Evolutionary conservation across 169 alveolate genomes (phyloP), one percentile per base, ranked within the genome.

Genomic region (Theileria sp.): DNA sequence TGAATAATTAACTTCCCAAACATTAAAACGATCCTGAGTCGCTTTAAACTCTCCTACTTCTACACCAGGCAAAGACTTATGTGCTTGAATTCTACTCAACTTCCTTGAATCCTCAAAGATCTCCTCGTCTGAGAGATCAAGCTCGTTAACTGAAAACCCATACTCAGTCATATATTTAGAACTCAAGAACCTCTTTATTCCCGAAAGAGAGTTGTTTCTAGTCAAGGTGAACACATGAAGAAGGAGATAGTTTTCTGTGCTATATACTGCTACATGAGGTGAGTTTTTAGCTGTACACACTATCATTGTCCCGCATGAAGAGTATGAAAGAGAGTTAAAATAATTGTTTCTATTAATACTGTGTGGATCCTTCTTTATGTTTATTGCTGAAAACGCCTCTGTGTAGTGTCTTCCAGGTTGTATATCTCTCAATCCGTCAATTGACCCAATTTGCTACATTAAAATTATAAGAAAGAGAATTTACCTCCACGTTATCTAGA

Each of bases 341-440:
- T 89, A 92, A 36, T 89, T 93, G 23, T 87, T 89, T 17, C 88
- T 76, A 61, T 85, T 88, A 58, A 89, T 65, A 13, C 84, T 77
- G 15, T 66, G 65, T 75, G 77, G 90, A 23, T 38, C 77, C 15
- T 82, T 81, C 30, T 86, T 71, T 5, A 87, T 73, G 54, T 84
- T 73, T 54, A 85, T 84, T 9, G 95, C 89, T 7, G 94, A 77
- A 75, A 73, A 93, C 65, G 85, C 80, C 51, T 92, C 93, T n/a
- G 92, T 77, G 17, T 80, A 78, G 36, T 87, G 85, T 17, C 94
- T 83, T 8, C 96, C 96, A 23, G 92, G 62, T 26, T 93, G 94
- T 21, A 93, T 88, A 69, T 93, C 96, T 34, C 96, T 83, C 13
- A 91, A 70, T n/a, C 97, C 98, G 77, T 94, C 97, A 36, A 94